Evolutionary conservation across 176 grass and related monocot genomes (phyloP).

Genomic region (Typha latifolia): DNA sequence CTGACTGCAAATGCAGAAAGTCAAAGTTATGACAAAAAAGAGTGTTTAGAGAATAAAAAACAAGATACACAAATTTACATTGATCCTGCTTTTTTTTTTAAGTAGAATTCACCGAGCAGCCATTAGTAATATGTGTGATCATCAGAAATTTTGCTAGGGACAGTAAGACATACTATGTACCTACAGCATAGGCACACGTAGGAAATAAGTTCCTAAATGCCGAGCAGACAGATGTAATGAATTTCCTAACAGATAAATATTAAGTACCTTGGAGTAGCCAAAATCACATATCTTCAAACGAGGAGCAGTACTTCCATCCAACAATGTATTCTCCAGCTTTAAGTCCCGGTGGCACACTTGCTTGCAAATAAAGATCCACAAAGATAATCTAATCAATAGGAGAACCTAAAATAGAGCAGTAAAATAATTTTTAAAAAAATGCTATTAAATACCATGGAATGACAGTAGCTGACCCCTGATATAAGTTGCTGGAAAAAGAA

Average conservation of each 20-base stretch:
- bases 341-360: constrained; percentile 99
- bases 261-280: constrained; percentile 86
- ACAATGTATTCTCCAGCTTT: constrained; percentile 89
- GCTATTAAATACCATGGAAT: constrained; percentile 71
- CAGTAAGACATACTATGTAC: background rate
- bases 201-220: background rate
- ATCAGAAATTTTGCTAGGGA: background rate
- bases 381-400: constrained; percentile 15
- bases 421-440: constrained; percentile 13
- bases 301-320: constrained; percentile 82
- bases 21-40: background rate
- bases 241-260: background rate
- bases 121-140: background rate
- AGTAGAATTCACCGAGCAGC: background rate
- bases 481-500: constrained; percentile 99
- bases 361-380: constrained; percentile 60
- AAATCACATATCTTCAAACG: constrained; percentile 98
- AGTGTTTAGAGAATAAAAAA: constrained; percentile 4
- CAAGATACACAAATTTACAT: background rate
- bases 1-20: constrained; percentile 32
- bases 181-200: background rate
- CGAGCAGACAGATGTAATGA: background rate
- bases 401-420: constrained; percentile 5
- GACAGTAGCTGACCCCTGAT: constrained; percentile 95
- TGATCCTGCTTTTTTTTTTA: background rate